Base-by-base conservation (phyloP, 2,329 filamentous ascomycete genomes). In the Teratosphaeria nubilosa region DNA sequence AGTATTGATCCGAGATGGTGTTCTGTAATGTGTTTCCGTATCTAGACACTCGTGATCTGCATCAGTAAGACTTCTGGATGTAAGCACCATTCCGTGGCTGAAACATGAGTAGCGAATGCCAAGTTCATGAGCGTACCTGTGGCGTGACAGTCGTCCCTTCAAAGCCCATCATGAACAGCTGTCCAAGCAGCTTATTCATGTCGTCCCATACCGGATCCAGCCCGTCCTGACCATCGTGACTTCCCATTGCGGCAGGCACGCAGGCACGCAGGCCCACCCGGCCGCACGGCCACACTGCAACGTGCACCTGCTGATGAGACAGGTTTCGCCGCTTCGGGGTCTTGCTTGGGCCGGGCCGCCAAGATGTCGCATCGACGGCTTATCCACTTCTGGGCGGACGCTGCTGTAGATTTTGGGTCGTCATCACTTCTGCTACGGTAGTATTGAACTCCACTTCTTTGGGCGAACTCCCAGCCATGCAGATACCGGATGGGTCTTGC, bases 1-100 rank as follows among this genome's bases (percentile, higher is more conserved):
- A 91, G 79, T 68, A 97, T 88, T 56, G 90, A 94, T 58, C 94
- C 94, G 53, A 99, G 80, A 72, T 97, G 88, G 71, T 92, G 85
- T 65, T 90, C 82, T 71, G 89, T 85, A 68, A 95, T 94, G 64
- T 91, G 81, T 66, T 83, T 86, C 64, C 83, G 84, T 70, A 94
- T 91, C 73, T 91, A 88, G 60, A 22, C 37, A 27, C 20, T 14
- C 24, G 30, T 14, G 11, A 24, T 22, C 9, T 41, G 24, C 13
- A 53, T 56, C 32, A 58, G 48, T 27, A 14, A 57, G 10, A 14
- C 2, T 20, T 37, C 32, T 11, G 24, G 41, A 48, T 9, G 41
- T 20, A 22, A 22, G n/a, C n/a, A n/a, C n/a, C n/a, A n/a, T 20
- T 7, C 20, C 20, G 41, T 20, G 41, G 41, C 41, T 20, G 5